Evolutionary conservation across 805 yeast genomes (phyloP).

Genomic region (Kodamaea neixiangensis): DNA sequence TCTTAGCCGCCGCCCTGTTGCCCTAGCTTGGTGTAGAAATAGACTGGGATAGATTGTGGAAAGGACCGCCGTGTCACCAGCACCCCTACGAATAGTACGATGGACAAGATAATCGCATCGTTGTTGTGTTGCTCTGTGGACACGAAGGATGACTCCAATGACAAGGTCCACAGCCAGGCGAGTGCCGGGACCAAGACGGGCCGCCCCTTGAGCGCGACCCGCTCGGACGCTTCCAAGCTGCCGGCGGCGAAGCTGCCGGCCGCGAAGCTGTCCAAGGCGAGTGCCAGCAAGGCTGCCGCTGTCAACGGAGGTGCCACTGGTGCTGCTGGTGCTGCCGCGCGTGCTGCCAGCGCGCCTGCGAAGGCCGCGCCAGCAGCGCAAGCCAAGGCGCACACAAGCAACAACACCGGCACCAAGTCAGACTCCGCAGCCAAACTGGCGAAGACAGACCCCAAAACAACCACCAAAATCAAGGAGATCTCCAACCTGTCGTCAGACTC

Average conservation of each 20-base stretch:
- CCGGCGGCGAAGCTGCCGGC: not conserved
- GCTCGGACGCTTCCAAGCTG: conserved; percentile 1
- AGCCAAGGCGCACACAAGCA: not conserved
- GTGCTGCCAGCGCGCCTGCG: not conserved
- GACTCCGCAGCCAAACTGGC: not conserved
- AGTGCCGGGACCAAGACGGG: not conserved
- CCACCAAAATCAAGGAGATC: conserved; percentile 5
- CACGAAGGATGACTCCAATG: conserved; percentile 32
- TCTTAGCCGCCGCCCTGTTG: not conserved
- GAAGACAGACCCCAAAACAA: conserved; percentile 1
- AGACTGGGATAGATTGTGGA: not conserved
- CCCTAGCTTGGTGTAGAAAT: not conserved
- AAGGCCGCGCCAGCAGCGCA: not conserved
- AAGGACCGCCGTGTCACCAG: not conserved
- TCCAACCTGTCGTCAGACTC: conserved; percentile 11
- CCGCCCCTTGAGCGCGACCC: conserved; percentile 3
- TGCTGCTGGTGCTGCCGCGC: not conserved
- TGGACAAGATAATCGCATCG: conserved; percentile 23
- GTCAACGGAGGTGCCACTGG: not conserved
- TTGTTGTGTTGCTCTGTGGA: conserved; percentile 43
- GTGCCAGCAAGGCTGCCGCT: not conserved
- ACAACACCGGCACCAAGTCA: conserved; percentile 1
- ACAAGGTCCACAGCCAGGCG: conserved; percentile 24
- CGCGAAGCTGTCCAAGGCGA: not conserved
- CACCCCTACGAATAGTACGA: not conserved